Conservation (phyloP, 164 flowering plant genomes). For the Vitis vinifera region ASM3070453v1 NC_081822.1:33271501-33272000, state of each 20-base stretch:
- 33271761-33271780: neutral
- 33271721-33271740: conserved; percentile 28
- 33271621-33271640: conserved; percentile 5
- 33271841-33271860: too few species aligned
- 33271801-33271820: too few species aligned
- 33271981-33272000: too few species aligned
- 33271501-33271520: neutral
- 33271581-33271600: conserved; percentile 11
- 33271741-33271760: conserved; percentile 30
- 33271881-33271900: too few species aligned
- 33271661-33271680: conserved; percentile 22
- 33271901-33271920: too few species aligned
- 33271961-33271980: too few species aligned
- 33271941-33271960: too few species aligned
- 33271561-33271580: conserved; percentile 11
- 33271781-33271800: neutral
- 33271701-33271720: conserved; percentile 29
- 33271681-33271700: conserved; percentile 11
- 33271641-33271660: conserved; percentile 5
- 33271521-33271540: conserved; percentile 28
- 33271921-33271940: too few species aligned
- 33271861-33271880: too few species aligned
- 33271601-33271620: conserved; percentile 16
- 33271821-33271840: too few species aligned
- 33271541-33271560: conserved; percentile 27